These are phyloP conservation scores for Acanthochlamys bracteata DNA, from an alignment of 106 monocot species.

Conservation along the genomic window DNA sequence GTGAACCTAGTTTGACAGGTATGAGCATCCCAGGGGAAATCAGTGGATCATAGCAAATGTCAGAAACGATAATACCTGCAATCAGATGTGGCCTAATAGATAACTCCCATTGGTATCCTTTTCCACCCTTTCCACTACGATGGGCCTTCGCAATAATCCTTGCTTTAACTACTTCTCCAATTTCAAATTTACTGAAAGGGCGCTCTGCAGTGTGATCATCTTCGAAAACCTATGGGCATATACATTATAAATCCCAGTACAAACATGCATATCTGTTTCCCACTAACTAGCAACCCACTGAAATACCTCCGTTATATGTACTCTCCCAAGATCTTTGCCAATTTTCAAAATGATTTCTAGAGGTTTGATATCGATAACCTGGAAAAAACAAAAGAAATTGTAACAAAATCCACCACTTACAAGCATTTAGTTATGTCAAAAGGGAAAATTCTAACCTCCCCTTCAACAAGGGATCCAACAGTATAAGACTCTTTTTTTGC, in stretches of 20 bases:
- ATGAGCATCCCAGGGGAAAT: too few species aligned
- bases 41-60: too few species aligned
- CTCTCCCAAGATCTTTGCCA: conserved; percentile 54
- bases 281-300: too few species aligned
- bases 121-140: conserved; percentile 30
- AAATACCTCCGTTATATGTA: conserved; percentile 86
- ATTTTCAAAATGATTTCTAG: conserved; percentile 64
- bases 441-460: too few species aligned
- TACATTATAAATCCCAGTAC: background rate
- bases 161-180: conserved; percentile 63
- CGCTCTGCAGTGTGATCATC: conserved; percentile 26
- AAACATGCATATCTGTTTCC: too few species aligned
- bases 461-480: conserved; percentile 73
- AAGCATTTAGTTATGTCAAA: too few species aligned
- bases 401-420: too few species aligned
- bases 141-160: conserved; percentile 43
- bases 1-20: too few species aligned
- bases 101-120: conserved; percentile 52
- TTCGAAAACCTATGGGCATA: conserved; percentile 41
- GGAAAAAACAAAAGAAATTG: background rate
- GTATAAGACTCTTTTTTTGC: conserved; percentile 39
- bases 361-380: conserved; percentile 71
- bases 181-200: conserved; percentile 44
- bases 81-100: conserved; percentile 55
- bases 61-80: conserved; percentile 59